phyloP scores from a whole-genome alignment of 805 yeast species.

The Ogataea thermomethanolica region DNA sequence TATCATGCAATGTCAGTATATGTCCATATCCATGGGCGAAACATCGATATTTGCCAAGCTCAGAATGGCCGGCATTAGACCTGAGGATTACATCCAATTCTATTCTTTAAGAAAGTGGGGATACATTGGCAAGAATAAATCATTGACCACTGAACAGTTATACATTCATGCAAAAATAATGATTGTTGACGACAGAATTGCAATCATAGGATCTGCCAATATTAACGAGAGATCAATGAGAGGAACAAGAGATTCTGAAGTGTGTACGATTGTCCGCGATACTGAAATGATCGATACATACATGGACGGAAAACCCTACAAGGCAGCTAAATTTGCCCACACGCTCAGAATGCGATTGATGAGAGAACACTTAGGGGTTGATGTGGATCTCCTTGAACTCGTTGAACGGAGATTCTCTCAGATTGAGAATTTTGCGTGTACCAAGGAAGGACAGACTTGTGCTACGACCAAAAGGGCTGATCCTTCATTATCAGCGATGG shows the following conservation, averaged over 20 bases:
- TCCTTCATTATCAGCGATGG: constrained; percentile 55
- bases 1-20: constrained; percentile 93
- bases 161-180: constrained; percentile 91
- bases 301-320: constrained; percentile 80
- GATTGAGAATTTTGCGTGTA: constrained; percentile 44
- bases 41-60: constrained; percentile 83
- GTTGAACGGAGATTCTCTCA: constrained; percentile 68
- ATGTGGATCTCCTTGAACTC: constrained; percentile 78
- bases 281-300: constrained; percentile 61
- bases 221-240: constrained; percentile 95
- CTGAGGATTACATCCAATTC: constrained; percentile 88
- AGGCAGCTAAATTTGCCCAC: constrained; percentile 86
- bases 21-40: constrained; percentile 88
- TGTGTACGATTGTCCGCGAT: constrained; percentile 86
- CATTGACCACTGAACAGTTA: constrained; percentile 81
- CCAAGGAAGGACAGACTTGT: constrained; percentile 40
- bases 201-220: constrained; percentile 95
- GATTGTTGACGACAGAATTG: constrained; percentile 90
- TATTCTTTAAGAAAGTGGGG: constrained; percentile 96
- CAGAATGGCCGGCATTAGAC: constrained; percentile 74
- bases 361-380: constrained; percentile 96
- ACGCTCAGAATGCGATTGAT: constrained; percentile 83
- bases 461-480: constrained; percentile 38
- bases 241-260: constrained; percentile 91
- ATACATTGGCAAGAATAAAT: constrained; percentile 69